phyloP scores from a whole-genome alignment of 2,329 filamentous ascomycete species.

The Cladosporium halotolerans region DNA sequence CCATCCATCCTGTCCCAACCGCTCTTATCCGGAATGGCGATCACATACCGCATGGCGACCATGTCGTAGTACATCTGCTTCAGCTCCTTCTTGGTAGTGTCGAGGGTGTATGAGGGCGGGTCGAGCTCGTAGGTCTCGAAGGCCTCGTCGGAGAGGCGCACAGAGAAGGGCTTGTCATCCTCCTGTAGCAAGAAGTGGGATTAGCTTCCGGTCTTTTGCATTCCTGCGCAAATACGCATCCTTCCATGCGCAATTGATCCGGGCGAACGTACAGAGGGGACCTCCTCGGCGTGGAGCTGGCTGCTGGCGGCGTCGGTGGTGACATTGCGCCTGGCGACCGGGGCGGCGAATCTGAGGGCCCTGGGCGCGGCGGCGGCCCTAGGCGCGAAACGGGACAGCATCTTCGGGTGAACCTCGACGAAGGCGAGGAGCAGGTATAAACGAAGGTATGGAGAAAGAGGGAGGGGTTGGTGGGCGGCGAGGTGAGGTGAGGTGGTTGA shows the following conservation, averaged over 20 bases:
- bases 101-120: conserved; percentile 84
- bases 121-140: conserved; percentile 99
- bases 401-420: conserved; percentile 14
- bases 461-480: not conserved
- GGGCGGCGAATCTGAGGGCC: conserved; percentile 27
- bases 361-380: conserved; percentile 30
- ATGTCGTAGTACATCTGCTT: conserved; percentile 99
- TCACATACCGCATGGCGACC: conserved; percentile 78
- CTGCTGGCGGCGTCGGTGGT: conserved; percentile 93
- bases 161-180: conserved; percentile 86
- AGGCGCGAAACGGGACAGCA: conserved; percentile 34
- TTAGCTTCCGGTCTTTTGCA: not conserved
- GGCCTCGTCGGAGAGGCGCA: conserved; percentile 93
- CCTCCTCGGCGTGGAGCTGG: conserved; percentile 72
- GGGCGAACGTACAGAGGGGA: conserved; percentile 53
- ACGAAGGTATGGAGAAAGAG: conserved; percentile 2
- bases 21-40: not conserved
- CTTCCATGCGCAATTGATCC: not conserved
- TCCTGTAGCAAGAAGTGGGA: conserved; percentile 51
- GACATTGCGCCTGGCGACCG: conserved; percentile 59
- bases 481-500: conserved; percentile 1
- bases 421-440: conserved; percentile 2
- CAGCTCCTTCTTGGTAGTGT: conserved; percentile 94
- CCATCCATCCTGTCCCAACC: not conserved
- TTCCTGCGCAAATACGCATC: not conserved